Percentiles rank a stretch among this genome's conserved stretches.
These are phyloP conservation scores for Candida easanensis DNA, from an alignment of 805 yeast species.

Conservation along the genomic window DNA sequence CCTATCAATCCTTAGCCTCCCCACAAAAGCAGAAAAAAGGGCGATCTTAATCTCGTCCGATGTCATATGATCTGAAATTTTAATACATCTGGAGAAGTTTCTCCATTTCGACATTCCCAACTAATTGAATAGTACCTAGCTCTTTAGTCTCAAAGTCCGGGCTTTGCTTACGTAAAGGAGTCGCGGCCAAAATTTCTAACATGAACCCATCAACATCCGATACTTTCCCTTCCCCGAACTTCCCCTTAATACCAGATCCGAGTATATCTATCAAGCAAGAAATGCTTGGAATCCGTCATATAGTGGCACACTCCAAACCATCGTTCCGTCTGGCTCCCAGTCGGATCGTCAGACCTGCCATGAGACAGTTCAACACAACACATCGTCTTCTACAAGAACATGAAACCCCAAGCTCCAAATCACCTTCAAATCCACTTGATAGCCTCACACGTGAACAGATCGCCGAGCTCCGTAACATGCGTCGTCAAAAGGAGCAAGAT, in stretches of 20 bases:
- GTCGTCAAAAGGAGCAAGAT: conserved; percentile 17
- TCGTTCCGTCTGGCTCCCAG: not conserved
- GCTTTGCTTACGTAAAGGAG: not conserved
- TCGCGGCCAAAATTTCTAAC: not conserved
- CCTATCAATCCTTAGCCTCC: conserved; percentile 53
- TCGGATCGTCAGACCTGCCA: not conserved
- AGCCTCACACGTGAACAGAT: conserved; percentile 26
- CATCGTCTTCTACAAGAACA: conserved; percentile 7
- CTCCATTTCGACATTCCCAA: too few relatives aligned
- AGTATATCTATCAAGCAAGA: too few relatives aligned
- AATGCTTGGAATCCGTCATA: conserved; percentile 2
- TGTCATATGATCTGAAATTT: too few relatives aligned
- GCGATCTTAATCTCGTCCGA: too few relatives aligned
- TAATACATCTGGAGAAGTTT: too few relatives aligned
- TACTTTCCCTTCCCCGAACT: too few relatives aligned
- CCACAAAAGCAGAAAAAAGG: too few relatives aligned
- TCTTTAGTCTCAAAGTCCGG: not conserved
- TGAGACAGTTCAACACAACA: conserved; percentile 1
- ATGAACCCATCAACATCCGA: not conserved
- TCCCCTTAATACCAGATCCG: too few relatives aligned
- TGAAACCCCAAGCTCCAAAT: conserved; percentile 6
- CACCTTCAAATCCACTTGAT: conserved; percentile 13
- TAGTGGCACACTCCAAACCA: not conserved
- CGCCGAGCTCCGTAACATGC: conserved; percentile 22
- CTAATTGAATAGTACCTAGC: too few relatives aligned